A percentile compares a stretch with the other conserved stretches of the same genome.
phyloP scores from a whole-genome alignment of 106 monocot genomes.

The Dendrobium nobile region DNA sequence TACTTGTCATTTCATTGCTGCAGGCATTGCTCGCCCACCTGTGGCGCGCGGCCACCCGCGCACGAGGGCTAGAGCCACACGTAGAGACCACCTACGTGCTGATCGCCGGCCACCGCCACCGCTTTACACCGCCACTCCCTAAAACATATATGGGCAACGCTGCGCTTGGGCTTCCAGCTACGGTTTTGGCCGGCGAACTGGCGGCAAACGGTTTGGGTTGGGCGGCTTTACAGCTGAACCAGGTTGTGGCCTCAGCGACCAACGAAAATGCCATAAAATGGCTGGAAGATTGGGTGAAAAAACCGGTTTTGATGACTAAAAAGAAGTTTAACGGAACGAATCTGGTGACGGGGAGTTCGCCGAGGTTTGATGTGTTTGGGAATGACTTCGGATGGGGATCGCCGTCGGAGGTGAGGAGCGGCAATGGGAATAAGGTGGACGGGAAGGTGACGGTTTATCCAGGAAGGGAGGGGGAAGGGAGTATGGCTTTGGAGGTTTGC shows the following conservation, averaged over 20 bases:
- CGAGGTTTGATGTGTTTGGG: conserved; percentile 45
- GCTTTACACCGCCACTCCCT: conserved; percentile 10
- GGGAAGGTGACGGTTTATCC: conserved; percentile 31
- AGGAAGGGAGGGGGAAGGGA: conserved; percentile 21
- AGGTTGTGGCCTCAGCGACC: neutral
- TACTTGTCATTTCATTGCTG: neutral
- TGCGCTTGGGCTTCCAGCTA: neutral
- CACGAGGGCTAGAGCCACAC: conserved; percentile 9
- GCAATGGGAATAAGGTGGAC: conserved; percentile 27
- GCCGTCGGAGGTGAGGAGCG: conserved; percentile 36
- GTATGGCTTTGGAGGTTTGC: conserved; percentile 41
- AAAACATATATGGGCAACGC: conserved; percentile 33
- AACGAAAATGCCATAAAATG: conserved; percentile 2
- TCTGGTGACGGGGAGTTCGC: conserved; percentile 25
- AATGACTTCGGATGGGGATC: conserved; percentile 62
- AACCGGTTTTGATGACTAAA: neutral
- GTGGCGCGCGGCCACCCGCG: conserved; percentile 34
- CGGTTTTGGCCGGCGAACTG: conserved; percentile 12
- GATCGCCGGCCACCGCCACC: conserved; percentile 4
- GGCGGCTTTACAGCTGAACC: conserved; percentile 28
- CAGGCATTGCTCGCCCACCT: conserved; percentile 32
- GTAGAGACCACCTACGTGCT: conserved; percentile 13
- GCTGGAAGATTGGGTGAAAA: conserved; percentile 3
- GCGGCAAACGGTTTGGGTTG: conserved; percentile 14
- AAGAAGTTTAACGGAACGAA: neutral